These are phyloP conservation scores for Talaromyces ruber DNA, from an alignment of 495 filamentous ascomycete genomes.

Conservation along the genomic window DNA sequence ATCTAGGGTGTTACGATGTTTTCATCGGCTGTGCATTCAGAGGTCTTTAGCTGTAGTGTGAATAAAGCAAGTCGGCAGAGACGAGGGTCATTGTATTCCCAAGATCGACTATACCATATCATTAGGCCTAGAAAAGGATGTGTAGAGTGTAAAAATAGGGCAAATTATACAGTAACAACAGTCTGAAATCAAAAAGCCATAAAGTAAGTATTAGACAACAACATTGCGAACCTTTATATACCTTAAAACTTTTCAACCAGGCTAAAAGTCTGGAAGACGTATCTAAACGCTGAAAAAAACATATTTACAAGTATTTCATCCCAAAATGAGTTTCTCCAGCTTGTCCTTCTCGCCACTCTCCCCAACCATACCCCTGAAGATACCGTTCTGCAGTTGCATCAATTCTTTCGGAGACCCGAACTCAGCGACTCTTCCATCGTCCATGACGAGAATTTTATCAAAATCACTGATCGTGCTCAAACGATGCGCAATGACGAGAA, in stretches of 20 bases:
- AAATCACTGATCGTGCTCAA: constrained; percentile 82
- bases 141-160: too few species aligned
- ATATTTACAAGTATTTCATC: background rate
- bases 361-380: constrained; percentile 66
- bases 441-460: constrained; percentile 75
- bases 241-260: background rate
- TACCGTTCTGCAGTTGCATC: constrained; percentile 44
- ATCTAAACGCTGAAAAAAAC: background rate
- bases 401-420: constrained; percentile 63
- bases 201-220: background rate
- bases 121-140: too few species aligned
- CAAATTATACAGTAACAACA: too few species aligned
- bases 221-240: background rate
- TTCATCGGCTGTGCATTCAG: too few species aligned
- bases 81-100: too few species aligned
- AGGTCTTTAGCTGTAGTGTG: too few species aligned
- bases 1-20: too few species aligned
- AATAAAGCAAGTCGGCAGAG: too few species aligned
- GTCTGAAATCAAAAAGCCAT: background rate
- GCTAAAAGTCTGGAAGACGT: background rate
- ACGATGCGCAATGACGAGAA: constrained; percentile 84
- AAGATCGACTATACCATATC: too few species aligned
- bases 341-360: constrained; percentile 35
- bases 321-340: background rate
- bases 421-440: constrained; percentile 65